A percentile compares a stretch with the other conserved stretches of the same genome.
Conservation (phyloP, 1,139 yeast species). For the Waltiozyma sp. region DNA sequence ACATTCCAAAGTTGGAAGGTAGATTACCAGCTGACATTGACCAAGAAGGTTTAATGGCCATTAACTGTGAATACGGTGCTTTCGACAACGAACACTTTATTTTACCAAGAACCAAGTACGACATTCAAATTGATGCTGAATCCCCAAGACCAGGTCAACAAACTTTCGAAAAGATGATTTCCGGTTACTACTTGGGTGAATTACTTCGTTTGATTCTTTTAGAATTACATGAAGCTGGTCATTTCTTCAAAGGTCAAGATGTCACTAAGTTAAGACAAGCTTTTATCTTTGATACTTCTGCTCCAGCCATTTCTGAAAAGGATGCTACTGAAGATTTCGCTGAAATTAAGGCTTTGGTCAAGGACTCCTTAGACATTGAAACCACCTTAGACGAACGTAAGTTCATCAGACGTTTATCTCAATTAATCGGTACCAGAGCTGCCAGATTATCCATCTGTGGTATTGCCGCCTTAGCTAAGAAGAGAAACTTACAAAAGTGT, state of each 20-base stretch:
- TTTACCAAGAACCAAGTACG: constrained; percentile 87
- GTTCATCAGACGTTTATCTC: constrained; percentile 73
- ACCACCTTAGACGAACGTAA: constrained; percentile 75
- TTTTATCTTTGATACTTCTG: constrained; percentile 79
- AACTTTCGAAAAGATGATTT: constrained; percentile 92
- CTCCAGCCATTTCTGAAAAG: constrained; percentile 77
- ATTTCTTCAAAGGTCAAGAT: constrained; percentile 63
- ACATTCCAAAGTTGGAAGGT: constrained; percentile 80
- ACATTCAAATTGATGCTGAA: constrained; percentile 64
- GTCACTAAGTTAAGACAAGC: constrained; percentile 44
- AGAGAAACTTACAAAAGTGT: constrained; percentile 67
- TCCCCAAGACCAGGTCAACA: constrained; percentile 98
- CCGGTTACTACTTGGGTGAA: constrained; percentile 95
- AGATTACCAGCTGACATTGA: constrained; percentile 51
- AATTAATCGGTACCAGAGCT: constrained; percentile 82
- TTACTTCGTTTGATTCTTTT: constrained; percentile 69
- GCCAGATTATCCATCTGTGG: constrained; percentile 93
- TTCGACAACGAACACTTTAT: constrained; percentile 81
- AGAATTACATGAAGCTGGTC: constrained; percentile 56
- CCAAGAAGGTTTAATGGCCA: constrained; percentile 71
- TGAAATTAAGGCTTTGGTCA: constrained; percentile 62
- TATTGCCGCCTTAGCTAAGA: constrained; percentile 86
- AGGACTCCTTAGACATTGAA: constrained; percentile 42
- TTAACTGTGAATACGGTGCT: constrained; percentile 97
- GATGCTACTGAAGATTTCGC: constrained; percentile 75